Percentiles rank a stretch among this genome's conserved stretches.
These are phyloP conservation scores for Tritrichomonas musculus DNA, from an alignment of 208 protist genomes.

Conservation along the genomic window DNA sequence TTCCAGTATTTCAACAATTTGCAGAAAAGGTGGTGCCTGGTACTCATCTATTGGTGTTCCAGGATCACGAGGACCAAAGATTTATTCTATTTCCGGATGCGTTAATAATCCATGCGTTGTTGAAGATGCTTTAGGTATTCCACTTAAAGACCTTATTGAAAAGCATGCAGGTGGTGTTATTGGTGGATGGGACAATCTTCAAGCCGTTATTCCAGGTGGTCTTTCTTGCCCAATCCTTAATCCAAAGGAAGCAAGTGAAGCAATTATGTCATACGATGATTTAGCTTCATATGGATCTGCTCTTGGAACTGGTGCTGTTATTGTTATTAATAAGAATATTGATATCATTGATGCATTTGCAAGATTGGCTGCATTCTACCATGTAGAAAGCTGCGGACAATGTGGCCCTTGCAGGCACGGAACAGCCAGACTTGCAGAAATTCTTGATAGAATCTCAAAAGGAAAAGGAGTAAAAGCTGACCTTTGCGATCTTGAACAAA, in stretches of 20 bases:
- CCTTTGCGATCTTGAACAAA: slow-evolving; percentile 78
- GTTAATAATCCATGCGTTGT: slow-evolving; percentile 95
- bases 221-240: slow-evolving; percentile 87
- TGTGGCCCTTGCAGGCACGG: slow-evolving; percentile 96
- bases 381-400: slow-evolving; percentile 89
- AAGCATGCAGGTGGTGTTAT: slow-evolving; percentile 82
- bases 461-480: slow-evolving; percentile 88
- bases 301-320: slow-evolving; percentile 93
- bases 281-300: slow-evolving; percentile 76
- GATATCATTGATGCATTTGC: slow-evolving; percentile 74
- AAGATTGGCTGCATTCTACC: slow-evolving; percentile 75
- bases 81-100: slow-evolving; percentile 92
- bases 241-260: slow-evolving; percentile 77
- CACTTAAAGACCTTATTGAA: slow-evolving; percentile 62
- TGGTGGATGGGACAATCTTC: slow-evolving; percentile 95
- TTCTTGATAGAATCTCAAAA: slow-evolving; percentile 87
- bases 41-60: slow-evolving; percentile 86
- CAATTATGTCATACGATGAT: slow-evolving; percentile 96
- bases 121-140: slow-evolving; percentile 92
- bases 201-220: slow-evolving; percentile 88
- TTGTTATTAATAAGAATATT: slow-evolving; percentile 85
- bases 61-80: slow-evolving; percentile 90
- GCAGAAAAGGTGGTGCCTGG: slow-evolving; percentile 66
- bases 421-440: slow-evolving; percentile 80
- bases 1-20: slow-evolving; percentile 55